phyloP scores from a whole-genome alignment of 169 alveolate species.

The Eimeria necatrix region DNA sequence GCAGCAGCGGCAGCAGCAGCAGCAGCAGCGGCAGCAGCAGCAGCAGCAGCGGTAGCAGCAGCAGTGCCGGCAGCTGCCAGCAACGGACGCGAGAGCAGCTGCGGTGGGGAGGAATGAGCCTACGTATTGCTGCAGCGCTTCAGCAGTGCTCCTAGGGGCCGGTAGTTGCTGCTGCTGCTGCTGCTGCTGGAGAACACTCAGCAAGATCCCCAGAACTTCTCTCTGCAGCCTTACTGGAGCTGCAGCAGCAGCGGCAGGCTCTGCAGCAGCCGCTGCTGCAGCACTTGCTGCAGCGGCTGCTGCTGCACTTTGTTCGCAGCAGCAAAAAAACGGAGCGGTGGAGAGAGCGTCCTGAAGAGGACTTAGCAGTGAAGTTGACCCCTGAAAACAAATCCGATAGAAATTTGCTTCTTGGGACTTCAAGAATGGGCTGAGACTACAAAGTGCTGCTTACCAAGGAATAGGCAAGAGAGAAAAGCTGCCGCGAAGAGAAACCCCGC shows the following conservation, averaged over 20 bases:
- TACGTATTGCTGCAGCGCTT: constrained; percentile 54
- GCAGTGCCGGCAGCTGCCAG: not conserved
- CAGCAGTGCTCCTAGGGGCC: not conserved
- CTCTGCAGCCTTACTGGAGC: not conserved
- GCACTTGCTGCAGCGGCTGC: constrained; percentile 21
- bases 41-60: not conserved
- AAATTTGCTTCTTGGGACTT: not conserved
- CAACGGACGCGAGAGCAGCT: not conserved
- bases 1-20: not conserved
- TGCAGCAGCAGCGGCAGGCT: not conserved
- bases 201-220: not conserved
- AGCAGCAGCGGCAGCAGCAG: not conserved
- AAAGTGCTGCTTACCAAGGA: constrained; percentile 13
- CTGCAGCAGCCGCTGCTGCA: not conserved
- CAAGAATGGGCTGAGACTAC: not conserved
- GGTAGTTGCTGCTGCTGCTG: constrained; percentile 48
- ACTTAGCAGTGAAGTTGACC: not conserved
- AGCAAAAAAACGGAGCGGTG: not conserved
- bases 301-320: not conserved
- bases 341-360: not conserved
- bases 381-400: not conserved
- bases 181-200: constrained; percentile 1
- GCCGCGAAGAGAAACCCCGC: constrained; percentile 26
- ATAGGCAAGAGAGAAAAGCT: constrained; percentile 40
- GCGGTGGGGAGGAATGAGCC: not conserved